A percentile compares a stretch with the other conserved stretches of the same genome.
phyloP scores from a whole-genome alignment of 495 filamentous ascomycete species.

The Penicillium lagena region DNA sequence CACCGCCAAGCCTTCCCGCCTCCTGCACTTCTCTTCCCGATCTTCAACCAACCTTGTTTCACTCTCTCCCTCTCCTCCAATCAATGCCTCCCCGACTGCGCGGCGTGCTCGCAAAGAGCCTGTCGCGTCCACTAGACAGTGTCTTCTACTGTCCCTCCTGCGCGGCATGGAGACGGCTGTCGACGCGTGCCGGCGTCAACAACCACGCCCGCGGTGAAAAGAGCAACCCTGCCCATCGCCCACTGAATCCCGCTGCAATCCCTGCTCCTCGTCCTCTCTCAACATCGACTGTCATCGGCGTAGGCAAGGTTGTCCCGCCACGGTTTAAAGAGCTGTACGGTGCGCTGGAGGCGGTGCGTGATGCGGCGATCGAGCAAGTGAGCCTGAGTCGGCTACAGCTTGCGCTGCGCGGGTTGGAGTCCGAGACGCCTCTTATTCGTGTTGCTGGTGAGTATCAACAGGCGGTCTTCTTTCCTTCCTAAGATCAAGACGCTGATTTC shows the following conservation, averaged over 20 bases:
- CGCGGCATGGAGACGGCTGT: conserved; percentile 27
- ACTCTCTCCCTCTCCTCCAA: background rate
- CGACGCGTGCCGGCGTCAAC: conserved; percentile 20
- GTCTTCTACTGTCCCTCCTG: conserved; percentile 36
- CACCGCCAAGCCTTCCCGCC: conserved; percentile 19
- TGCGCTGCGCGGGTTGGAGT: conserved; percentile 69
- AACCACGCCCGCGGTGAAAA: background rate
- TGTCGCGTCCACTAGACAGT: conserved; percentile 21
- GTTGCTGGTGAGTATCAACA: conserved; percentile 49
- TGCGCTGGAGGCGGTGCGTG: conserved; percentile 55
- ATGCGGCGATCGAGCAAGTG: conserved; percentile 55
- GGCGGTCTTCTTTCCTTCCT: background rate
- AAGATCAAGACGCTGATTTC: conserved; percentile 1
- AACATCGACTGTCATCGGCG: conserved; percentile 22
- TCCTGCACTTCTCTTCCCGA: conserved; percentile 7
- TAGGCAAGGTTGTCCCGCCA: conserved; percentile 26
- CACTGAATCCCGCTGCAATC: background rate
- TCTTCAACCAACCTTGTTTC: conserved; percentile 3
- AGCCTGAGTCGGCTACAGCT: conserved; percentile 74
- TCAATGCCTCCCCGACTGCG: conserved; percentile 38
- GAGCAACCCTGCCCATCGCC: conserved; percentile 6
- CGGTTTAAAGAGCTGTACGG: conserved; percentile 49
- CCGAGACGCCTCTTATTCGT: conserved; percentile 57
- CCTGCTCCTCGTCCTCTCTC: conserved; percentile 7
- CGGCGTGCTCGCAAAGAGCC: conserved; percentile 30